These are phyloP conservation scores for Calocera viscosa DNA, from an alignment of 768 basidiomycete genomes.

Conservation along the genomic window DNA sequence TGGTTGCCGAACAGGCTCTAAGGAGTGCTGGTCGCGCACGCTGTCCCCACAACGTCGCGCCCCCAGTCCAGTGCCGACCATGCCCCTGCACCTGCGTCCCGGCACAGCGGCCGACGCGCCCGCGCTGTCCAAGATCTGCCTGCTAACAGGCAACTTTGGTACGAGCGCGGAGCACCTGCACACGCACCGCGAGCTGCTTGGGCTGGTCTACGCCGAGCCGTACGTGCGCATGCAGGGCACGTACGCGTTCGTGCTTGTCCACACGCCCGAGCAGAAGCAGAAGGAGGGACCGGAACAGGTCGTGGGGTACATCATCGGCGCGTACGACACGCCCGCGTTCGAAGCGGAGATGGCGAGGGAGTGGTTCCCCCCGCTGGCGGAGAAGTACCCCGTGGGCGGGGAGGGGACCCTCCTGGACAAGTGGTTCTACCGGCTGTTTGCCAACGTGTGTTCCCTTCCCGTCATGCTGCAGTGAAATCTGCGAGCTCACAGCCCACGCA, in stretches of 20 bases:
- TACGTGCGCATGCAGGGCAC: constrained; percentile 56
- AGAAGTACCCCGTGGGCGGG: constrained; percentile 37
- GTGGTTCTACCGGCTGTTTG: constrained; percentile 29
- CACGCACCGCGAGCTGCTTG: constrained; percentile 43
- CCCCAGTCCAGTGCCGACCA: constrained; percentile 26
- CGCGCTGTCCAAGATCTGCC: constrained; percentile 56
- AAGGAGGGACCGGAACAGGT: no score
- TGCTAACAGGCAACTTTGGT: constrained; percentile 62
- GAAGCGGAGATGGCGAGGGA: constrained; percentile 41
- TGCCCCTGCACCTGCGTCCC: constrained; percentile 41
- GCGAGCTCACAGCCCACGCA: background rate
- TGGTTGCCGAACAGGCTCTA: no score
- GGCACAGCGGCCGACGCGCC: constrained; percentile 42
- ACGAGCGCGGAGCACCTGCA: constrained; percentile 50
- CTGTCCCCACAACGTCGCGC: no score
- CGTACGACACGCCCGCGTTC: constrained; percentile 53
- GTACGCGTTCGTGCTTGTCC: constrained; percentile 61
- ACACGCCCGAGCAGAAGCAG: constrained; percentile 20
- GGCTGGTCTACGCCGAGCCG: constrained; percentile 61
- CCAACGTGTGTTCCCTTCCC: constrained; percentile 13
- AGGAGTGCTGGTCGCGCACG: no score
- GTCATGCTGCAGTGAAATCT: background rate
- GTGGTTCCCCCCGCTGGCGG: constrained; percentile 57
- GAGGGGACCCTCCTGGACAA: constrained; percentile 31
- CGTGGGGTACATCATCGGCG: constrained; percentile 61